These are phyloP conservation scores for Incumbomyces delicatus DNA, from an alignment of 2,329 filamentous ascomycete genomes.

Conservation along the genomic window DNA sequence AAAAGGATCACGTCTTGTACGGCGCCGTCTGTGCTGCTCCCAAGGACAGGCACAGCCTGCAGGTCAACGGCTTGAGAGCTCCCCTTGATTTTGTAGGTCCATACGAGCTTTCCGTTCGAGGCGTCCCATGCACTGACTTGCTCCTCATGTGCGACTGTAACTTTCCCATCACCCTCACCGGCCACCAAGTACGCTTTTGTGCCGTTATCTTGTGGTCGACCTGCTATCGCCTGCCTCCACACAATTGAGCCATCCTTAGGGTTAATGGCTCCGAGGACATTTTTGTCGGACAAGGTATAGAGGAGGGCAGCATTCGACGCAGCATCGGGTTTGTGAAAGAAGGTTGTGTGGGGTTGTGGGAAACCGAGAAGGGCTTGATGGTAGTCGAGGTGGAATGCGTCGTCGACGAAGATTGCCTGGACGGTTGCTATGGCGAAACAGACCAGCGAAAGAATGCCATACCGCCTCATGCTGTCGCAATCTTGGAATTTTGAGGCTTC, in stretches of 20 bases:
- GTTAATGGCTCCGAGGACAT: constrained; percentile 77
- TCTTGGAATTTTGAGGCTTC: neutral
- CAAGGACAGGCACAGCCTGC: constrained; percentile 13
- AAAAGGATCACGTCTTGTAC: constrained; percentile 63
- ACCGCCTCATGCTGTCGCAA: constrained; percentile 5
- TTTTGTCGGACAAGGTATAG: constrained; percentile 80
- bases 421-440: neutral
- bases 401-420: constrained; percentile 70
- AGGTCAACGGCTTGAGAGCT: constrained; percentile 25
- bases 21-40: constrained; percentile 48
- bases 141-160: constrained; percentile 63
- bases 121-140: constrained; percentile 76
- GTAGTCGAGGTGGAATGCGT: constrained; percentile 86
- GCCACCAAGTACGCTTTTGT: constrained; percentile 18
- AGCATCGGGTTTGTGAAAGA: constrained; percentile 81
- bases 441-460: constrained; percentile 3
- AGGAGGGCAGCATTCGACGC: constrained; percentile 79
- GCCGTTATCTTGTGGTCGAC: constrained; percentile 32
- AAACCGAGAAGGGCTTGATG: constrained; percentile 81
- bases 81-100: constrained; percentile 55
- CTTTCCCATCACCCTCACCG: constrained; percentile 63
- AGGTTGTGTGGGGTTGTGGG: constrained; percentile 72
- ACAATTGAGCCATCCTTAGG: constrained; percentile 74
- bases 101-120: constrained; percentile 65
- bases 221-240: constrained; percentile 71